Conservation (phyloP, 257 asterid species). For the Capsicum baccatum region DNA sequence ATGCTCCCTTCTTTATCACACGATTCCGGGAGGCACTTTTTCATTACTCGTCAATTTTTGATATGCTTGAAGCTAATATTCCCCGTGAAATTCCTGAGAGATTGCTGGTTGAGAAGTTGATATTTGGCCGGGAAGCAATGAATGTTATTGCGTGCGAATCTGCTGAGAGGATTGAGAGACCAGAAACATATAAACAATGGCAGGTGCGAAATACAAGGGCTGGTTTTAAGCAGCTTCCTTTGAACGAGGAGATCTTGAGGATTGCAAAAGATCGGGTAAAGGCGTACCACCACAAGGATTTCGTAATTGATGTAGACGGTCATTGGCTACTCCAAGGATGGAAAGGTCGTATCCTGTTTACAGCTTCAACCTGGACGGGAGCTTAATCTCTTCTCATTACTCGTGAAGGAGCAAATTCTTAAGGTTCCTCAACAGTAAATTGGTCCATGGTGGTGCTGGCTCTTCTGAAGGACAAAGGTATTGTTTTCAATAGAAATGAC, state of each 20-base stretch:
- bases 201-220: slow-evolving; percentile 45
- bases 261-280: slow-evolving; percentile 38
- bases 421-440: not conserved
- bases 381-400: not conserved
- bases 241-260: slow-evolving; percentile 47
- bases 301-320: slow-evolving; percentile 47
- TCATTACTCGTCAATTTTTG: slow-evolving; percentile 52
- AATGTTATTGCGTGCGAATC: slow-evolving; percentile 57
- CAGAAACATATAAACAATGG: slow-evolving; percentile 60
- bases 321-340: slow-evolving; percentile 55
- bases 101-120: slow-evolving; percentile 41
- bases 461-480: slow-evolving; percentile 16
- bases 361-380: slow-evolving; percentile 47
- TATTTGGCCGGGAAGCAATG: slow-evolving; percentile 53
- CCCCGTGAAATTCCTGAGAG: slow-evolving; percentile 54
- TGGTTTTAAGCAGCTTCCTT: slow-evolving; percentile 48
- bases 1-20: slow-evolving; percentile 52
- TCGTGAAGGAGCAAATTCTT: slow-evolving; percentile 24
- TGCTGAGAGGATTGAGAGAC: slow-evolving; percentile 56
- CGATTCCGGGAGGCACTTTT: slow-evolving; percentile 54
- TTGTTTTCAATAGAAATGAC: not conserved
- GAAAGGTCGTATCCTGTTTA: slow-evolving; percentile 51
- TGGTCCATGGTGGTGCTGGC: not conserved
- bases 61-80: slow-evolving; percentile 48
- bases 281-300: slow-evolving; percentile 45